Base-by-base conservation (phyloP, 2,329 filamentous ascomycete genomes). In the Aciculosporium take region DNA sequence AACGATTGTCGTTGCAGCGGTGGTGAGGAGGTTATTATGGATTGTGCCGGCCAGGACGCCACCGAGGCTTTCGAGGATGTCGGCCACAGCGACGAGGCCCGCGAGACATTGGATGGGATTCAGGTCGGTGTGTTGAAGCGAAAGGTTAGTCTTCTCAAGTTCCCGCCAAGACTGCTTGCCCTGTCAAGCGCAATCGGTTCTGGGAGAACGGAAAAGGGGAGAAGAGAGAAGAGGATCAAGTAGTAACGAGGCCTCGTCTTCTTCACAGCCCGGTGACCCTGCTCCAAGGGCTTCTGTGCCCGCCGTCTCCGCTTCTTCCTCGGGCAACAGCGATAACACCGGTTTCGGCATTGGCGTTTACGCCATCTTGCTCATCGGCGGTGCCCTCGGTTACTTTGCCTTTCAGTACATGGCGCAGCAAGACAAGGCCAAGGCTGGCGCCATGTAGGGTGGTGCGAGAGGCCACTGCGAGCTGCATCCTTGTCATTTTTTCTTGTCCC, bases 61-160 rank as follows among this genome's bases (percentile, higher is more conserved):
- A 94, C 89, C 55, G 91, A 96, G 69, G 89, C 91, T 47, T 98
- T 98, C 62, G 91, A 98, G 71, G 91, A 98, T 66, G 91, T 98
- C 57, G 91, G 91, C 59, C 91, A 98, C 81, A 93, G 84, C 56
- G 91, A 98, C 65, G 91, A 98, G 73, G 91, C 91, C 52, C 82
- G 91, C 52, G 89, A 96, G 71, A 89, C 94, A 52, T 79, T 98
- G 44, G 79, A 82, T 25, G 76, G 77, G 56, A 69, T 94, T 50
- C 65, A 79, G 40, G 73, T 91, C 51, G 88, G 85, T 50, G 71
- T 60, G 29, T 65, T 95, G 62, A 93, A 94, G 79, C 76, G 85
- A 63, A 61, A 75, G 71, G 85, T 93, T 74, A 56, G 78, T 61
- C 7, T n/a, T n/a, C n/a, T n/a, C 5, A 43, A 37, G 27, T 15